phyloP scores from a whole-genome alignment of 164 flowering plant genomes.

The Vitis riparia region DNA sequence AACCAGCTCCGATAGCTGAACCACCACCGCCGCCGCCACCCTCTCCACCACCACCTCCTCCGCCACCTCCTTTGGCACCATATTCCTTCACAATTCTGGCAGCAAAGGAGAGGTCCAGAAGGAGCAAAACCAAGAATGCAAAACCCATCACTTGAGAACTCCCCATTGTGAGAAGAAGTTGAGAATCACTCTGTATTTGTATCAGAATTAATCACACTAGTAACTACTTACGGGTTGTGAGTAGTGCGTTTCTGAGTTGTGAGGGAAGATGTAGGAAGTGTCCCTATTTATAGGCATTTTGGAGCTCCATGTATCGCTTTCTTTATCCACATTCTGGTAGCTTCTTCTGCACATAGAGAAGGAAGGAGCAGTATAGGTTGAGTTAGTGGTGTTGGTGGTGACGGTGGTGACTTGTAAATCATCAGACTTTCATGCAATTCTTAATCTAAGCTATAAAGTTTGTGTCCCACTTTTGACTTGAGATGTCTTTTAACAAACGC shows the following conservation, averaged over 20 bases:
- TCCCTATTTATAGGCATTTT: slow-evolving; percentile 22
- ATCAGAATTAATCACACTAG: too few relatives aligned
- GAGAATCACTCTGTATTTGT: not conserved
- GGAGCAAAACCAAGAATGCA: slow-evolving; percentile 27
- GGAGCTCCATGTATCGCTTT: not conserved
- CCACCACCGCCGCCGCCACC: slow-evolving; percentile 21
- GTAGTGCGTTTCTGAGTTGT: not conserved
- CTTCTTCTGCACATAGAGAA: not conserved
- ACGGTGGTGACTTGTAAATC: too few relatives aligned
- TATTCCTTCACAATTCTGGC: slow-evolving; percentile 14
- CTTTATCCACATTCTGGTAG: slow-evolving; percentile 9
- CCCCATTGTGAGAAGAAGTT: slow-evolving; percentile 10
- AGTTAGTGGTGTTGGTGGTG: slow-evolving; percentile 1
- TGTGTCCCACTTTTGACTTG: too few relatives aligned
- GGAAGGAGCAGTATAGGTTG: slow-evolving; percentile 7
- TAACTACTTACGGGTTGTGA: not conserved
- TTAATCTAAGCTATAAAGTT: too few relatives aligned
- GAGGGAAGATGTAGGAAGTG: not conserved
- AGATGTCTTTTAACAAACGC: too few relatives aligned
- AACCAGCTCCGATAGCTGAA: slow-evolving; percentile 7
- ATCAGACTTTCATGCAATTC: too few relatives aligned
- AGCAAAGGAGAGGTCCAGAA: slow-evolving; percentile 22
- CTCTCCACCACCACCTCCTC: slow-evolving; percentile 17
- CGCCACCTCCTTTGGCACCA: not conserved
- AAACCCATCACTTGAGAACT: slow-evolving; percentile 16